Percentiles rank a stretch among this genome's conserved stretches.
These are phyloP conservation scores for Ogataea zsoltii DNA, from an alignment of 805 yeast species.

Conservation along the genomic window DNA sequence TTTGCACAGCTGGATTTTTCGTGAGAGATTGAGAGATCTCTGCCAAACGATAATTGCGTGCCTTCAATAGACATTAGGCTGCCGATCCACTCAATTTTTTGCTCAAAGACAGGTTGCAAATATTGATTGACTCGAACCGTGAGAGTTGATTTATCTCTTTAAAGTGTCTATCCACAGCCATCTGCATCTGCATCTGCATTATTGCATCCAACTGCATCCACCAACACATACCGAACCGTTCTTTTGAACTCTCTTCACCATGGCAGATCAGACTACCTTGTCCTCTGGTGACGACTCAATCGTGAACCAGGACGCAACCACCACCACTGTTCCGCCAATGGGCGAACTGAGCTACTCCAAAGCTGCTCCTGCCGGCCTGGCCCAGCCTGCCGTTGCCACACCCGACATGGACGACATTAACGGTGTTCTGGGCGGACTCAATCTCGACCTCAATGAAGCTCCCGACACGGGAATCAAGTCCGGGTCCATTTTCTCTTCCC, in stretches of 20 bases:
- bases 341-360: constrained; percentile 25
- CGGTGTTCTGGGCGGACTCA: constrained; percentile 47
- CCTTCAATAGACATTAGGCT: constrained; percentile 2
- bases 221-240: neutral
- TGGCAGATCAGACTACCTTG: constrained; percentile 38
- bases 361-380: constrained; percentile 5
- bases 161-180: neutral
- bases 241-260: constrained; percentile 6
- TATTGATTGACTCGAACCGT: neutral
- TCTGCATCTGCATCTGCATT: neutral
- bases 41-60: neutral
- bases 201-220: no score
- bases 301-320: constrained; percentile 26
- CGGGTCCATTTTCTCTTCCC: constrained; percentile 26
- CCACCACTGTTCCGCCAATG: constrained; percentile 36
- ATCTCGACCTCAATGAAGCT: constrained; percentile 38
- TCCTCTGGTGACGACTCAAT: constrained; percentile 33
- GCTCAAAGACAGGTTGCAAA: neutral
- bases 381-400: constrained; percentile 6
- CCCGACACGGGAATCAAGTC: constrained; percentile 9
- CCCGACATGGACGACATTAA: constrained; percentile 42
- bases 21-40: constrained; percentile 2
- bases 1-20: neutral
- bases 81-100: constrained; percentile 4
- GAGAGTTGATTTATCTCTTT: neutral